Percentiles rank a stretch among this genome's conserved stretches.
Evolutionary conservation across 495 filamentous ascomycete species (phyloP).

Genomic region (Coniosporium apollinis): DNA sequence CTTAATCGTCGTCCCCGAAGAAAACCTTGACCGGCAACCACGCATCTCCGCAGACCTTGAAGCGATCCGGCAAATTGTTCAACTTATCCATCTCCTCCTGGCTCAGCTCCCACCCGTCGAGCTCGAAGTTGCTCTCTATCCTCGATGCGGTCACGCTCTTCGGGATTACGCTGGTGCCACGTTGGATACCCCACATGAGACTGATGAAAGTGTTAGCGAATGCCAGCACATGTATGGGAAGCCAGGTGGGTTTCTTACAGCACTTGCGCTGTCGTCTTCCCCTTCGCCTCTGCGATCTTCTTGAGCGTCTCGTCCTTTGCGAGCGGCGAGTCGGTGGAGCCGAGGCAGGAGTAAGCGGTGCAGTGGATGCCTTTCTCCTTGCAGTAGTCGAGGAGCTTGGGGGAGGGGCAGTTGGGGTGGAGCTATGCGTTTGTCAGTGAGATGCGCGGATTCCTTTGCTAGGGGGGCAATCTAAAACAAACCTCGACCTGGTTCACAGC

Average conservation of each 20-base stretch:
- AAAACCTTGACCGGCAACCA: conserved; percentile 52
- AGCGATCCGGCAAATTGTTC: conserved; percentile 19
- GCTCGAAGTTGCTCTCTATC: conserved; percentile 23
- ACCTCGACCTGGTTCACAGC: conserved; percentile 90
- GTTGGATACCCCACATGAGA: conserved; percentile 26
- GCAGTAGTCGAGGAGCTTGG: conserved; percentile 58
- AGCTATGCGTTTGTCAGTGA: no score
- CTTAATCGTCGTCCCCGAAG: conserved; percentile 74
- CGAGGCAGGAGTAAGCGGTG: conserved; percentile 26
- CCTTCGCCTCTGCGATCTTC: conserved; percentile 23
- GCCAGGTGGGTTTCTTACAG: conserved; percentile 11
- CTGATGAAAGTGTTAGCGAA: conserved; percentile 1
- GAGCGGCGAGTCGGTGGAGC: conserved; percentile 24
- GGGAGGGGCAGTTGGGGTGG: conserved; percentile 67
- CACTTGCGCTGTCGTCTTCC: conserved; percentile 19
- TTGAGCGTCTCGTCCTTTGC: conserved; percentile 19
- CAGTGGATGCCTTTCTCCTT: conserved; percentile 26
- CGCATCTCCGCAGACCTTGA: conserved; percentile 26
- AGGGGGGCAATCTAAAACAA: no score
- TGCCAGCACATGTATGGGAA: not conserved
- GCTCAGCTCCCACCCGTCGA: conserved; percentile 23
- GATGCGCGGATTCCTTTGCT: no score
- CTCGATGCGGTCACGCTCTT: conserved; percentile 23
- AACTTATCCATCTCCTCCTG: conserved; percentile 24
- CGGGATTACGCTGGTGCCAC: conserved; percentile 25